Conservation (phyloP, 164 flowering plant genomes). For the Buxus sempervirens region DNA sequence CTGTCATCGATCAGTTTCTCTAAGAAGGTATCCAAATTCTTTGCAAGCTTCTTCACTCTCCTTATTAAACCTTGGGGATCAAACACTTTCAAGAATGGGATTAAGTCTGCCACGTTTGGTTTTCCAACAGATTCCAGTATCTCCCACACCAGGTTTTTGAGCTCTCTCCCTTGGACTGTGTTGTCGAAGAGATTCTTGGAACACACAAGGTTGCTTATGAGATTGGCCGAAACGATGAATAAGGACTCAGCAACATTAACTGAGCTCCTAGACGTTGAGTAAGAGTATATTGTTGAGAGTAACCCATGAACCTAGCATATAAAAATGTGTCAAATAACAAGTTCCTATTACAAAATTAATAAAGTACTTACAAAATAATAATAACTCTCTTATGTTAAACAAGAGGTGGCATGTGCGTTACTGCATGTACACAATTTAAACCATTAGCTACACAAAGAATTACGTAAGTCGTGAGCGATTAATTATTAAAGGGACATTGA, state of each 20-base stretch:
- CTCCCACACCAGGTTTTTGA: constrained; percentile 34
- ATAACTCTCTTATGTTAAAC: too few species aligned
- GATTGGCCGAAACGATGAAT: constrained; percentile 26
- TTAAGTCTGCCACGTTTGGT: constrained; percentile 30
- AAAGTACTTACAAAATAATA: too few species aligned
- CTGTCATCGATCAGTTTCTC: constrained; percentile 31
- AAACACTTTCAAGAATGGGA: constrained; percentile 24
- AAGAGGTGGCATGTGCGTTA: too few species aligned
- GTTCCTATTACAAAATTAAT: too few species aligned
- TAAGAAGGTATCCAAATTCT: constrained; percentile 30
- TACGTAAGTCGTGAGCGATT: too few species aligned
- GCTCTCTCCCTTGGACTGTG: constrained; percentile 22
- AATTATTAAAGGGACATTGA: too few species aligned
- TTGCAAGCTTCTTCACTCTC: constrained; percentile 25
- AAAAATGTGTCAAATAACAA: too few species aligned
- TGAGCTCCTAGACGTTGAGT: constrained; percentile 12
- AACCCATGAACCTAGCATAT: constrained; percentile 18
- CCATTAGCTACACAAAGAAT: too few species aligned
- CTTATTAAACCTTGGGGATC: constrained; percentile 33
- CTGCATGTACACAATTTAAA: too few species aligned
- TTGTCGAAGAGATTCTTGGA: constrained; percentile 28
- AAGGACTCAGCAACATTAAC: constrained; percentile 24
- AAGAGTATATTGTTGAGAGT: constrained; percentile 11
- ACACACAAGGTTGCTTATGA: constrained; percentile 30
- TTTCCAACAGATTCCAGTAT: constrained; percentile 28